Conservation (phyloP, 208 protist species). For the Acanthamoeba castellanii region DNA sequence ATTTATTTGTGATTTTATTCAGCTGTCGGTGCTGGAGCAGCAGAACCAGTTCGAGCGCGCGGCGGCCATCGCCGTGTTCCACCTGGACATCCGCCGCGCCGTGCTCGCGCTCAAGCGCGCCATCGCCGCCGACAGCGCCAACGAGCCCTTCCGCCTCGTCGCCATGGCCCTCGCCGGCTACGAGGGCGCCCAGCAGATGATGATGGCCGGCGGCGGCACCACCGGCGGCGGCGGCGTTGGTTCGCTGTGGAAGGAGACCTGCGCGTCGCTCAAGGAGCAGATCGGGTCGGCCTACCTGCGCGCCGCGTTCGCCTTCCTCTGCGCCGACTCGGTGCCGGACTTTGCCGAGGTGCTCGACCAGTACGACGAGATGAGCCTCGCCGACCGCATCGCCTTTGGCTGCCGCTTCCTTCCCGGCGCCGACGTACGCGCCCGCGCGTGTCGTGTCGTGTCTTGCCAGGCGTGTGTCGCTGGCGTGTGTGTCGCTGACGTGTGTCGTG, state of each 20-base stretch:
- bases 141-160: slow-evolving; percentile 69
- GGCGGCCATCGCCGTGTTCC: slow-evolving; percentile 80
- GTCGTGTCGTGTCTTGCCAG: background rate
- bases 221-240: background rate
- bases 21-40: slow-evolving; percentile 75
- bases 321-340: slow-evolving; percentile 30
- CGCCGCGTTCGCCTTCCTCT: slow-evolving; percentile 83
- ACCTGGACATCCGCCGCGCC: slow-evolving; percentile 82
- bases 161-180: slow-evolving; percentile 84
- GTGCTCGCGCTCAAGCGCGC: slow-evolving; percentile 71
- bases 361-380: slow-evolving; percentile 78
- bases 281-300: slow-evolving; percentile 83
- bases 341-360: slow-evolving; percentile 60
- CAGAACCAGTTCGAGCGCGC: slow-evolving; percentile 80
- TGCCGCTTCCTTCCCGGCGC: slow-evolving; percentile 83
- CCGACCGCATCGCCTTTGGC: slow-evolving; percentile 84
- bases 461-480: background rate
- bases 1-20: background rate
- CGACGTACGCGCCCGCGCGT: background rate
- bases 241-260: slow-evolving; percentile 82
- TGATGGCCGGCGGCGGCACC: background rate
- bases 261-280: slow-evolving; percentile 66
- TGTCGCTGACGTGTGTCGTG: background rate
- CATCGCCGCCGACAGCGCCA: slow-evolving; percentile 10
- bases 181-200: slow-evolving; percentile 35